Conservation (phyloP, 495 filamentous ascomycete genomes). For the Penicillium bialowiezense region DNA sequence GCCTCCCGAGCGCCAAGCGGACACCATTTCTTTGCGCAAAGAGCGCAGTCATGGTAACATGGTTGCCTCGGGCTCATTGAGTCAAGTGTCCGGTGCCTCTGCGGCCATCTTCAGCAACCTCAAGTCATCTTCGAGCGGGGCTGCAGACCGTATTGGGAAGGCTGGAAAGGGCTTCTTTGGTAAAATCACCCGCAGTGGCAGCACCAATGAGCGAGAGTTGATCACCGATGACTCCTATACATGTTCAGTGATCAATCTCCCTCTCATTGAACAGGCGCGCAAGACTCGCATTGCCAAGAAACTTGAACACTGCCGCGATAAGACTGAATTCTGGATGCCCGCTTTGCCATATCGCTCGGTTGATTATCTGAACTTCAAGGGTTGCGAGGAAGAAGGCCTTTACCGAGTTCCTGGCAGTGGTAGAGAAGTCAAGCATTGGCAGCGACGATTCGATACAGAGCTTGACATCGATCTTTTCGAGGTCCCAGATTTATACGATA, state of each 20-base stretch:
- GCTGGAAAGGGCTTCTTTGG: constrained; percentile 76
- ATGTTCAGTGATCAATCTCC: constrained; percentile 73
- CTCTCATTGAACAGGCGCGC: constrained; percentile 81
- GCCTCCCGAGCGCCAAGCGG: constrained; percentile 51
- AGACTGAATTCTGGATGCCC: constrained; percentile 97
- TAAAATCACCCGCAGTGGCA: constrained; percentile 69
- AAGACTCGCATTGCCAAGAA: constrained; percentile 81
- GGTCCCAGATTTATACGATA: constrained; percentile 80
- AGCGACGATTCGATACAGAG: constrained; percentile 83
- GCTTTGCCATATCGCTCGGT: constrained; percentile 88
- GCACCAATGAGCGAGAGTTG: constrained; percentile 64
- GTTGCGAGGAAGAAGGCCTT: constrained; percentile 84
- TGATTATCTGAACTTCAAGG: constrained; percentile 89
- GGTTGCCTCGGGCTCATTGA: constrained; percentile 55
- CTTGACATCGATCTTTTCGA: constrained; percentile 82
- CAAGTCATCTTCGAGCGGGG: constrained; percentile 67
- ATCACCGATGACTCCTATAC: constrained; percentile 74
- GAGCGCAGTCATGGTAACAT: constrained; percentile 49
- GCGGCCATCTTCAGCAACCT: constrained; percentile 69
- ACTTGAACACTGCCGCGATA: constrained; percentile 78
- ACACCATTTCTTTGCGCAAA: constrained; percentile 37
- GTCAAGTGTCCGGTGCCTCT: constrained; percentile 59
- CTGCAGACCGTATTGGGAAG: constrained; percentile 67
- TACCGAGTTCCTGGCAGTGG: constrained; percentile 86
- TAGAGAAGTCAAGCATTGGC: constrained; percentile 81